Evolutionary conservation across 805 yeast genomes (phyloP).

Genomic region (Candida nanaspora): DNA sequence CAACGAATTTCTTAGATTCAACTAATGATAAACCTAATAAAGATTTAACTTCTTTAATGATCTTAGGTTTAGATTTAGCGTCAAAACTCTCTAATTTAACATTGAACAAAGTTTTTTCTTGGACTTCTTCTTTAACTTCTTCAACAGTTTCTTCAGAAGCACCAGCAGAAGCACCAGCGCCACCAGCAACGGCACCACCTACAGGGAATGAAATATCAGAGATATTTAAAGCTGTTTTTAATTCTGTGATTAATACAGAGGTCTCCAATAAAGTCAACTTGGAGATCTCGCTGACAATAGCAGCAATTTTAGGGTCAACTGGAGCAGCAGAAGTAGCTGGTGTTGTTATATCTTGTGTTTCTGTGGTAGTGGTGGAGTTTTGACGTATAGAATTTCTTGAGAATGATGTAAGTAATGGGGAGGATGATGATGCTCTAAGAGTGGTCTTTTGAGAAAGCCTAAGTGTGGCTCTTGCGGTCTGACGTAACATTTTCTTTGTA

Average conservation of each 20-base stretch:
- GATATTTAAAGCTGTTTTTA: constrained; percentile 78
- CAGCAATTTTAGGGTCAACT: constrained; percentile 81
- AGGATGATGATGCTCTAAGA: not conserved
- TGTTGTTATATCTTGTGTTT: constrained; percentile 18
- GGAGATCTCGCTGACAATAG: constrained; percentile 87
- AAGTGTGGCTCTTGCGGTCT: too few species aligned
- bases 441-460: not conserved
- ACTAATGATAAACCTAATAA: constrained; percentile 88
- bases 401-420: constrained; percentile 3
- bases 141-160: constrained; percentile 65
- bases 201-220: constrained; percentile 88
- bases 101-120: constrained; percentile 90
- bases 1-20: constrained; percentile 96
- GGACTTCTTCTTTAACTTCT: constrained; percentile 71
- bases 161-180: constrained; percentile 56
- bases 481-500: too few species aligned
- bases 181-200: constrained; percentile 49
- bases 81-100: constrained; percentile 91
- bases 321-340: constrained; percentile 27
- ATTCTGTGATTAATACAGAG: constrained; percentile 73
- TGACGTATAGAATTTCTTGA: too few species aligned
- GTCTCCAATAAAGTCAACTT: constrained; percentile 90
- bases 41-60: constrained; percentile 93
- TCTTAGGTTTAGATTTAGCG: constrained; percentile 92
- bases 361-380: constrained; percentile 47